Evolutionary conservation across 2,329 filamentous ascomycete genomes (phyloP).

Genomic region (Calycina herbarum): DNA sequence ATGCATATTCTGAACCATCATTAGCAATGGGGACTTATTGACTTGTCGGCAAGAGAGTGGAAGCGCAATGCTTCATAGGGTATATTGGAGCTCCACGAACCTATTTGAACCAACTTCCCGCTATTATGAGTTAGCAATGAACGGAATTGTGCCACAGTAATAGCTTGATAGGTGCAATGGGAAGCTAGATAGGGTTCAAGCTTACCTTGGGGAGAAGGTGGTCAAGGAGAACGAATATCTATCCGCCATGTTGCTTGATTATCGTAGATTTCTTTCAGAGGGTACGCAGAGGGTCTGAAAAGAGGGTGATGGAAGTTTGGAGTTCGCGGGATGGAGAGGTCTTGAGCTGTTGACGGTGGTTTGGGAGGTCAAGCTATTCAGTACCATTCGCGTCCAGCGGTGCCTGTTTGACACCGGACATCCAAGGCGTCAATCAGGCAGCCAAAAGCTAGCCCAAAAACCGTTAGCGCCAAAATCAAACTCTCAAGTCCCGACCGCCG

Average conservation of each 20-base stretch:
- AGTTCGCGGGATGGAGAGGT: conserved; percentile 17
- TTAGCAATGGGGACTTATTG: conserved; percentile 24
- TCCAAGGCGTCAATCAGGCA: conserved; percentile 7
- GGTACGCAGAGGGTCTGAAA: conserved; percentile 9
- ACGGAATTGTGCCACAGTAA: conserved; percentile 15
- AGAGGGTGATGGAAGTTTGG: conserved; percentile 14
- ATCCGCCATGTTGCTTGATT: conserved; percentile 74
- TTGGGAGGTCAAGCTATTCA: conserved; percentile 26
- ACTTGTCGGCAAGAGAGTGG: conserved; percentile 17
- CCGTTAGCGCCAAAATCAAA: conserved; percentile 3
- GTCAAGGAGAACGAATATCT: conserved; percentile 99
- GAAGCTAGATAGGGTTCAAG: conserved; percentile 33
- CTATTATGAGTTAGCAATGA: conserved; percentile 49
- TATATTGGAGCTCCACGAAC: conserved; percentile 47
- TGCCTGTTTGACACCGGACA: conserved; percentile 11
- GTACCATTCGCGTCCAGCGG: conserved; percentile 31
- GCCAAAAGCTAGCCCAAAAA: neutral
- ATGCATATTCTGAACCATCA: conserved; percentile 78
- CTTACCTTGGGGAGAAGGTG: conserved; percentile 98
- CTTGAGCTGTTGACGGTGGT: conserved; percentile 26
- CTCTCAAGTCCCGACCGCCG: neutral
- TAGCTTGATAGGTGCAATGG: conserved; percentile 18
- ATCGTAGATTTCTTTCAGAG: conserved; percentile 14
- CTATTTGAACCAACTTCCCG: conserved; percentile 99
- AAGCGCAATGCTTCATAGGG: conserved; percentile 7